phyloP scores from a whole-genome alignment of 345 rosid genomes.

The Raphanus sativus region DNA sequence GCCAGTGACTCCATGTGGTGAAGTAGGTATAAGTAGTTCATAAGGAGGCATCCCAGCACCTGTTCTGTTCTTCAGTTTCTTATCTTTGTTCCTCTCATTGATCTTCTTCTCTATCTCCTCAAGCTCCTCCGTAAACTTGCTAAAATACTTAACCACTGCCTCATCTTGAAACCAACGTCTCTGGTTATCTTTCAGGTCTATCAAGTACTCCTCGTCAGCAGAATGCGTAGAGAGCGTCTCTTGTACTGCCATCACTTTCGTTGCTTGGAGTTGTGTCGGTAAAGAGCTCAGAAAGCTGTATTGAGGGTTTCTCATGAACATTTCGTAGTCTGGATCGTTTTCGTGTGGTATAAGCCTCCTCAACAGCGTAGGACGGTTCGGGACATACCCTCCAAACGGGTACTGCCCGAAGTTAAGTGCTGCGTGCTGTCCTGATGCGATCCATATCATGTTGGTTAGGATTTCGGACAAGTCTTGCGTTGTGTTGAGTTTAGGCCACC shows the following conservation, averaged over 20 bases:
- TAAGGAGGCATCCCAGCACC: conserved; percentile 96
- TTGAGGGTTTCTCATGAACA: conserved; percentile 72
- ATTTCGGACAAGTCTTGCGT: conserved; percentile 67
- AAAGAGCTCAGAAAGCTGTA: conserved; percentile 58
- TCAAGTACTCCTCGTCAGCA: conserved; percentile 82
- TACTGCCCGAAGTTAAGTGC: conserved; percentile 96
- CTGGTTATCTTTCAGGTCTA: conserved; percentile 51
- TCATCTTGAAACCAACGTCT: conserved; percentile 70
- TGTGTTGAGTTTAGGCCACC: conserved; percentile 91
- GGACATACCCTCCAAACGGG: conserved; percentile 94
- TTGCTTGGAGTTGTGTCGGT: conserved; percentile 90
- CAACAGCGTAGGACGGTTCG: conserved; percentile 82
- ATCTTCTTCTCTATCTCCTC: conserved; percentile 71
- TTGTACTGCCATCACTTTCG: conserved; percentile 97
- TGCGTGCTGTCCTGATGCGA: conserved; percentile 90
- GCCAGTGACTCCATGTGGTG: conserved; percentile 87
- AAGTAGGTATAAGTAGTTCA: conserved; percentile 77
- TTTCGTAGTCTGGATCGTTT: conserved; percentile 55
- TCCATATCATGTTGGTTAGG: conserved; percentile 82
- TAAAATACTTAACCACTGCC: conserved; percentile 49
- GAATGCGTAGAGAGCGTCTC: conserved; percentile 90
- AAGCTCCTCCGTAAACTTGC: conserved; percentile 54
- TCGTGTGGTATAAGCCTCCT: conserved; percentile 73
- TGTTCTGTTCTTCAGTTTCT: conserved; percentile 57
- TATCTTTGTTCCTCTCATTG: conserved; percentile 59